Evolutionary conservation across 2,329 filamentous ascomycete species (phyloP), one percentile per base, ranked within the genome.

Genomic region (Teratosphaeria viscida): DNA sequence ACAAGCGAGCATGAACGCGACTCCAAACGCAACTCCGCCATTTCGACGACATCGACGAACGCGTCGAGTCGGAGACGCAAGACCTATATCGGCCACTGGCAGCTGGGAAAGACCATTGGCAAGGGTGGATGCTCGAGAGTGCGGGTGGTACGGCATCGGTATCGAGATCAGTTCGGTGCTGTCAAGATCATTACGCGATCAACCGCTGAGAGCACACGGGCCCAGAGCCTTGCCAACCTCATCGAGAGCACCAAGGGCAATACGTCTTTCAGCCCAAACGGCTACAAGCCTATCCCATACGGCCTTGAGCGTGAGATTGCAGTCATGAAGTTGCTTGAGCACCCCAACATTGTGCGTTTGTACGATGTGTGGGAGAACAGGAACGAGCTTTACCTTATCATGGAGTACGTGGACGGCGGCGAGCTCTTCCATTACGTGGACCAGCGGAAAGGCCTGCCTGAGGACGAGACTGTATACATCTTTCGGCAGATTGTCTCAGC

Each of bases 331-430:
- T 82, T 97, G 60, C 89, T 97, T 62, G 87, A 96, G 69, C 94
- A 99, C 75, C 89, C 88, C 5, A 94, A 97, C 72, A 92, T 97
- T 68, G 92, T 96, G 74, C 90, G 89, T 66, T 78, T 99, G 10
- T 94, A 92, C 71, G 94, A 99, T 75, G 92, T 99, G 34, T 99
- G 92, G 92, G 94, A 99, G 76, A 97, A 96, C 71, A 83, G 89
- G 26, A 89, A 90, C 59, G 92, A 99, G 74, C 86, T 99, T 89
- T 96, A 79, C 78, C 82, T 99, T 49, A 91, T 99, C 59, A 86
- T 97, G 62, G 94, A 99, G 73, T 95, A 91, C 66, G 88, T 96
- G 61, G 85, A 95, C 67, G 85, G 85, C 55, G 86, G 86, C 56
- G 92, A 96, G 70, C 79, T 96, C 2, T 96, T 96, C 72, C 84